Conservation (phyloP, 2,329 filamentous ascomycete species). For the Chaetothyriales sp. region DNA sequence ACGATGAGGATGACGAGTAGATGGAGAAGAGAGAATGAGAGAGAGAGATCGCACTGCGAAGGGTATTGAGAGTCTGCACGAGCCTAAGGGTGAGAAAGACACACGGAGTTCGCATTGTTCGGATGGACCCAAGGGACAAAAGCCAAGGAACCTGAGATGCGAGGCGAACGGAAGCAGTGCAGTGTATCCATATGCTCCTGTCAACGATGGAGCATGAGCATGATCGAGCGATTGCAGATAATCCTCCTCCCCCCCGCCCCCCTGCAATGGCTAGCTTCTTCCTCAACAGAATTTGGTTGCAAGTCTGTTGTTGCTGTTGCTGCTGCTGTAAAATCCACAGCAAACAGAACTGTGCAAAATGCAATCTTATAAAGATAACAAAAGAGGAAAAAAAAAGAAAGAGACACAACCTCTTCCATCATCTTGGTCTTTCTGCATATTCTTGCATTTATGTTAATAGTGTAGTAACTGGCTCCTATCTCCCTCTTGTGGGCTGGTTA, state of each 20-base stretch:
- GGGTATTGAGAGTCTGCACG: neutral
- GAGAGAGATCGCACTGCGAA: too few relatives aligned
- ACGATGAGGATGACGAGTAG: neutral
- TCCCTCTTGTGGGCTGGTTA: too few relatives aligned
- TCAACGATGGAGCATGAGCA: neutral
- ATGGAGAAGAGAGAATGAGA: neutral
- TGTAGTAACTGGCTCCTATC: too few relatives aligned
- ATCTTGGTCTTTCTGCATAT: too few relatives aligned
- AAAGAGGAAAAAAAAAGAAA: neutral
- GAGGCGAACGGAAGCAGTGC: neutral
- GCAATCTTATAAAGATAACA: neutral
- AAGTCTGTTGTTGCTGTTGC: neutral
- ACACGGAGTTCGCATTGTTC: neutral
- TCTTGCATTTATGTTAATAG: too few relatives aligned
- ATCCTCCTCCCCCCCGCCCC: too few relatives aligned
- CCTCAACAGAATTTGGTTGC: neutral
- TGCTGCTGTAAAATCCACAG: neutral
- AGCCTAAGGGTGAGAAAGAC: neutral
- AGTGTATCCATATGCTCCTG: neutral
- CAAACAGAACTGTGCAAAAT: neutral
- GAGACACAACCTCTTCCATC: too few relatives aligned
- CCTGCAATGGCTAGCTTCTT: neutral
- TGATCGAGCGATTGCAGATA: neutral
- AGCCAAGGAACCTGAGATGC: neutral
- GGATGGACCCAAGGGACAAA: neutral